Base-by-base conservation (phyloP, 106 monocot species). In the Acorus calamus region DNA sequence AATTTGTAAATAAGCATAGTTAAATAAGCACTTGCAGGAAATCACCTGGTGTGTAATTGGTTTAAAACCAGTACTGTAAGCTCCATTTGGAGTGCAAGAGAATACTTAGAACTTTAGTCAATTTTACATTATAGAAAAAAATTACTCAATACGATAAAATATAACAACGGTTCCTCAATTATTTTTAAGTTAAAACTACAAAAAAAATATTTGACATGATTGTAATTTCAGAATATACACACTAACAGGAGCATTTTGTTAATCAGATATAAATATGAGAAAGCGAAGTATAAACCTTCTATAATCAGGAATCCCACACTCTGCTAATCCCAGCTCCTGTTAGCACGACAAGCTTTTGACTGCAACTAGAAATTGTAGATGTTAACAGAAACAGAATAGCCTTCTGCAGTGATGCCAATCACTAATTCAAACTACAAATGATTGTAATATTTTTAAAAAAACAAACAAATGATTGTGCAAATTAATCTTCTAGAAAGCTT, bases 251-350 rank as follows among this genome's bases (percentile, higher is more conserved):
- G 28, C 28, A 28, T 28, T 28, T 28, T 28, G 28, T 28, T 28
- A 28, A 28, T 28, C 28, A 28, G 28, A 28, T 28, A 28, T 28
- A 28, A 28, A 0, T 28, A 28, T 28, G 41, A 53, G 65, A 28
- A 60, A 53, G 11, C 28, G 55, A 14, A 45, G 11, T 50, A 46
- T 8, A 43, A 52, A 98, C 98, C 98, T 98, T 72, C 98, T 85
- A 61, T 98, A 98, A 79, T 98, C 98, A 64, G 98, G 98, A 75
- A 98, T 98, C 28, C 98, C 98, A 11, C 92, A 88, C 60, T 98
- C 98, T 14, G 84, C 98, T 98, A 14, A 98, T 71, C 59, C 98
- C 98, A 69, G 98, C 98, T 79, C 92, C 92, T 62, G 98, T 98
- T 71, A 98, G 71, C 44, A 98, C 88, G 76, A 88, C 77, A 57